These are phyloP conservation scores for Wickerhamomyces rabaulensis DNA, from an alignment of 805 yeast species.

Conservation along the genomic window DNA sequence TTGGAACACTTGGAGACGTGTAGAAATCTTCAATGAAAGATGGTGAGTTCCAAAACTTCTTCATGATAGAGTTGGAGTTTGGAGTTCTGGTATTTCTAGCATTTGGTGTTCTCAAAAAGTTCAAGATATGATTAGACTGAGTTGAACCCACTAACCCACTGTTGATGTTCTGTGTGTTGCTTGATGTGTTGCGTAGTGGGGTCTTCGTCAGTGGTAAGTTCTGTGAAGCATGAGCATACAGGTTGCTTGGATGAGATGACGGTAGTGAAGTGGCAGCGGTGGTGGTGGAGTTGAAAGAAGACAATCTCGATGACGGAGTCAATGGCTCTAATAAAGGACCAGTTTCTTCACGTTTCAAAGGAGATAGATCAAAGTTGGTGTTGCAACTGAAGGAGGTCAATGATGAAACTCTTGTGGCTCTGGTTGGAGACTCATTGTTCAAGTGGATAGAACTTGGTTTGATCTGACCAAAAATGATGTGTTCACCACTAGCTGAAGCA, in stretches of 20 bases:
- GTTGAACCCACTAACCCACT: constrained; percentile 9
- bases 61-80: constrained; percentile 34
- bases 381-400: constrained; percentile 65
- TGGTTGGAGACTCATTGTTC: constrained; percentile 10
- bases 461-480: constrained; percentile 26
- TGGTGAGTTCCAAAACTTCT: constrained; percentile 61
- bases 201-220: constrained; percentile 29
- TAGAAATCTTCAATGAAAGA: constrained; percentile 63
- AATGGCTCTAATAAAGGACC: constrained; percentile 65
- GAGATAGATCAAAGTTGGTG: constrained; percentile 60
- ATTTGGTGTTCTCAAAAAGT: constrained; percentile 27
- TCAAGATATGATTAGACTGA: constrained; percentile 12
- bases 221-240: neutral
- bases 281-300: constrained; percentile 9
- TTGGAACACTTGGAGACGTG: constrained; percentile 39
- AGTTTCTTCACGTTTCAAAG: constrained; percentile 50
- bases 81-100: constrained; percentile 23
- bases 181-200: constrained; percentile 25
- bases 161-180: constrained; percentile 10
- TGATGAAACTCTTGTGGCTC: constrained; percentile 22
- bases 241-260: neutral
- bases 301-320: constrained; percentile 42
- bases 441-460: constrained; percentile 7
- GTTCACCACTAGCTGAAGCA: constrained; percentile 37
- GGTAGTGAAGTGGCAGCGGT: neutral